Conservation (phyloP, 257 asterid genomes). For the Penstemon barbatus region DNA sequence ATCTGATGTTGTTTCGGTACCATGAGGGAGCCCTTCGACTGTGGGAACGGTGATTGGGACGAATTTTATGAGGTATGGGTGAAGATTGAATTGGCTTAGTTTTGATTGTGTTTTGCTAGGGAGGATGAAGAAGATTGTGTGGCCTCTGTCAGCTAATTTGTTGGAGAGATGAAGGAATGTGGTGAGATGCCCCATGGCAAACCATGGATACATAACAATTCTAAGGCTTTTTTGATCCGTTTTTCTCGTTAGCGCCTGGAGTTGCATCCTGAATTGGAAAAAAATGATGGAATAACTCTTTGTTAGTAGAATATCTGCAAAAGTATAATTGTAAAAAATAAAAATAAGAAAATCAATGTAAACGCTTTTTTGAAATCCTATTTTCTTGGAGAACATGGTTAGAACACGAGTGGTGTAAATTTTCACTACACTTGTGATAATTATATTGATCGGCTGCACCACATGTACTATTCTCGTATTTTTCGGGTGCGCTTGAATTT, state of each 20-base stretch:
- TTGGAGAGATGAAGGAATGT: conserved; percentile 55
- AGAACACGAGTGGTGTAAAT: too few species aligned
- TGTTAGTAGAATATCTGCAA: too few species aligned
- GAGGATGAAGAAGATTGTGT: conserved; percentile 41
- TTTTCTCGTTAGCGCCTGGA: neutral
- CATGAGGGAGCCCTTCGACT: conserved; percentile 46
- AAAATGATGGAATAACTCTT: too few species aligned
- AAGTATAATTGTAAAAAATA: too few species aligned
- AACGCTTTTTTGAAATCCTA: too few species aligned
- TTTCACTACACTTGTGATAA: too few species aligned
- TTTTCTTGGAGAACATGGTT: too few species aligned
- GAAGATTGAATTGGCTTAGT: conserved; percentile 39
- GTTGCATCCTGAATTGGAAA: neutral
- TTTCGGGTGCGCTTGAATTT: too few species aligned
- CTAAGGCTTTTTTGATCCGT: conserved; percentile 28
- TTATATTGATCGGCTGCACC: too few species aligned
- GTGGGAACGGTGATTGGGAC: conserved; percentile 38
- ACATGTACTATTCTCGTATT: too few species aligned
- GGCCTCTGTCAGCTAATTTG: conserved; percentile 54
- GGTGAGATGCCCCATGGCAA: conserved; percentile 63
- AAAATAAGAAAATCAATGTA: too few species aligned
- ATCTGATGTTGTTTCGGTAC: conserved; percentile 50
- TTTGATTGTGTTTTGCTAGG: conserved; percentile 41
- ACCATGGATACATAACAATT: conserved; percentile 60
- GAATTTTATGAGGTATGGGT: conserved; percentile 37